Base-by-base conservation (phyloP, 352 stramenopile species). In the Pythium coloratum region DNA sequence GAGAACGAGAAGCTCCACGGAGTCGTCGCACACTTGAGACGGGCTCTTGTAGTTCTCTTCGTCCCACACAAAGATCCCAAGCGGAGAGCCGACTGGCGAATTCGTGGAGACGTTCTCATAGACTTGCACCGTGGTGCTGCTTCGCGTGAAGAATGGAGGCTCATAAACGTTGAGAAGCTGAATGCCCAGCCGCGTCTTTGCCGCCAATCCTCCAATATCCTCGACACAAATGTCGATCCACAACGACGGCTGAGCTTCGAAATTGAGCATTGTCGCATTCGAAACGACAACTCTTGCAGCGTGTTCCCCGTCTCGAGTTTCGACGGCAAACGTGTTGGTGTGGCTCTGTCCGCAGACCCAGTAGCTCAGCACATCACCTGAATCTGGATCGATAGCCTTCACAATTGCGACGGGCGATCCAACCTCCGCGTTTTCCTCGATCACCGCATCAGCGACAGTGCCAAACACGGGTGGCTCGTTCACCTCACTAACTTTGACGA, bases 191-290 rank as follows among this genome's bases (percentile, higher is more conserved):
- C 79, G 69, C 0, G 63, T 47, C 28, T 56, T 67, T 30, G 66
- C 40, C 0, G 58, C 72, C 3, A 84, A 59, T 2, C 70, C 75
- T 1, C 33, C 64, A n/a, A 66, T 63, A 44, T 89, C 81, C 61
- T 77, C 46, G 18, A 80, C 81, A 65, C 81, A 89, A 3, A 78
- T 51, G 54, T 88, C 81, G 2, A 89, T 56, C 73, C 74, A 84
- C 26, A 87, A 59, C 3, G 49, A 58, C 5, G 75, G 51, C 12
- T 54, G 67, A 1, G 36, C 56, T 64, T 89, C 81, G 57, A 66
- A 89, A 44, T 88, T 78, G 2, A 89, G 47, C 2, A 59, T 59
- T 0, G 60, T 68, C 8, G 73, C 63, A 55, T 84, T 76, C 13
- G 70, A 28, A n/a, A 88, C 77, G 1, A 84, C 34, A 16, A 88